Percentiles rank a stretch among this genome's conserved stretches.
These are phyloP conservation scores for Hagleromyces aurorensis DNA, from an alignment of 805 yeast genomes.

Conservation along the genomic window DNA sequence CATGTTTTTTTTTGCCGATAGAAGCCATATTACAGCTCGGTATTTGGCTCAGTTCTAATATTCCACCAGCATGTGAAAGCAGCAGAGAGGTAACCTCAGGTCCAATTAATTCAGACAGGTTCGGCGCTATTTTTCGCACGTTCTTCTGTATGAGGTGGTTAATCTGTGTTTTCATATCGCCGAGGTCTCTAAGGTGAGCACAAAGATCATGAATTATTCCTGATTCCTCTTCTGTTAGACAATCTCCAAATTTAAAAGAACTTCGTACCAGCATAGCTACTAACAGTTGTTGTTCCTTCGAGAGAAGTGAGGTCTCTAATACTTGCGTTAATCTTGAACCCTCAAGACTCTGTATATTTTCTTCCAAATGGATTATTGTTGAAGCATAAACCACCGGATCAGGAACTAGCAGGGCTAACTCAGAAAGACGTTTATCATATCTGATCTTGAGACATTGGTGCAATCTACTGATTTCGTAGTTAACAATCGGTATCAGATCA, in stretches of 20 bases:
- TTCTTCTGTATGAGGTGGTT: constrained; percentile 48
- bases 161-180: constrained; percentile 38
- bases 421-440: constrained; percentile 62
- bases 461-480: constrained; percentile 44
- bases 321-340: too few relatives aligned
- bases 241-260: too few relatives aligned
- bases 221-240: too few relatives aligned
- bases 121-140: constrained; percentile 65
- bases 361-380: constrained; percentile 39
- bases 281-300: too few relatives aligned
- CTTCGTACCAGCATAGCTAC: too few relatives aligned
- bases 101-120: constrained; percentile 65
- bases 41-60: constrained; percentile 52
- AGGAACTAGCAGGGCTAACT: constrained; percentile 53
- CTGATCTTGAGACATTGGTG: constrained; percentile 42
- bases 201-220: too few relatives aligned
- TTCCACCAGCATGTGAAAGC: constrained; percentile 60
- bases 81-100: constrained; percentile 66
- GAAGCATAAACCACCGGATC: constrained; percentile 58
- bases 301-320: too few relatives aligned
- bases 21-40: constrained; percentile 85
- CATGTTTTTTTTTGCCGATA: constrained; percentile 45
- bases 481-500: constrained; percentile 45
- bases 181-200: too few relatives aligned
- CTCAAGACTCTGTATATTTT: too few relatives aligned